Conservation (phyloP, 306 rosid species). For the Dalbergia cultrata region DNA sequence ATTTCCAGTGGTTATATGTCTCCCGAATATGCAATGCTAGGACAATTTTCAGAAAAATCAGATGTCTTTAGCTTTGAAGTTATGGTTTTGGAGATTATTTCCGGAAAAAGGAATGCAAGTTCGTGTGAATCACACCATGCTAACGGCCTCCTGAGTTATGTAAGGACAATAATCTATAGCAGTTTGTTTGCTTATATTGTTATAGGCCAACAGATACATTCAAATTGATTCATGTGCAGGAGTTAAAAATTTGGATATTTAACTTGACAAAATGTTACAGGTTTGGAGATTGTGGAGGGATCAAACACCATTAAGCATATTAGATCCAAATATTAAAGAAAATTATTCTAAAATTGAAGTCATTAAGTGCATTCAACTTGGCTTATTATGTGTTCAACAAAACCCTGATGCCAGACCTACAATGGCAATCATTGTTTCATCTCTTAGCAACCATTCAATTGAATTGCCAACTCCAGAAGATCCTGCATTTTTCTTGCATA, state of each 20-base stretch:
- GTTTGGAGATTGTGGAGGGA: conserved; percentile 54
- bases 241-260: background rate
- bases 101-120: no score
- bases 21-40: no score
- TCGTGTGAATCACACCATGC: no score
- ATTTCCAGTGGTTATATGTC: no score
- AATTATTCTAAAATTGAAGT: conserved; percentile 5
- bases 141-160: no score
- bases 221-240: no score
- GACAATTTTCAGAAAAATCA: no score
- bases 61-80: no score
- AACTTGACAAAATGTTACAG: conserved; percentile 18
- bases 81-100: no score
- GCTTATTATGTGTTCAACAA: conserved; percentile 56
- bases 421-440: conserved; percentile 39
- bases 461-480: conserved; percentile 45
- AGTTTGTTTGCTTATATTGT: no score
- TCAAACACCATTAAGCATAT: conserved; percentile 38
- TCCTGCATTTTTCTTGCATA: conserved; percentile 1
- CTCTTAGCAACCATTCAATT: background rate
- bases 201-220: no score
- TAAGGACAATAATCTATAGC: no score
- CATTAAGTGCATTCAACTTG: conserved; percentile 10
- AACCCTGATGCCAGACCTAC: conserved; percentile 51
- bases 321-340: conserved; percentile 48